Evolutionary conservation across 371 early-diverging fungal genomes (phyloP).

Genomic region (Mortierella sp.): DNA sequence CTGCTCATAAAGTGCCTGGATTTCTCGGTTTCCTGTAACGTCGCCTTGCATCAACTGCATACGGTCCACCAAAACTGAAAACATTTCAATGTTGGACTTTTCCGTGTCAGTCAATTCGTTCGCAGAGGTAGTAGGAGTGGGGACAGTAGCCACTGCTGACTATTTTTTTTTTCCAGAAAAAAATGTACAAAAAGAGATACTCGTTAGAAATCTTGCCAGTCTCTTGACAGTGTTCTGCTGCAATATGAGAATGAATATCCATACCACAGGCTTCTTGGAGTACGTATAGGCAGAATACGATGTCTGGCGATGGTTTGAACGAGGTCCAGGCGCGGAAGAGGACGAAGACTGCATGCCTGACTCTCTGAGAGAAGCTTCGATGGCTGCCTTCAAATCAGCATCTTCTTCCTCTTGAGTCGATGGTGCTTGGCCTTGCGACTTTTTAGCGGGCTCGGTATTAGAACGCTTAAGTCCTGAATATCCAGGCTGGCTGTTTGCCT

Average conservation of each 20-base stretch:
- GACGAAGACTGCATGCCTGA: constrained; percentile 33
- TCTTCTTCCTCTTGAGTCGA: constrained; percentile 74
- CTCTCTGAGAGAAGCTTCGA: constrained; percentile 91
- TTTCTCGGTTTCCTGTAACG: constrained; percentile 71
- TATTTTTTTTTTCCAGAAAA: too few species aligned
- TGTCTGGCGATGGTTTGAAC: constrained; percentile 18
- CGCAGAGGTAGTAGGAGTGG: constrained; percentile 1
- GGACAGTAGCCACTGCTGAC: not conserved
- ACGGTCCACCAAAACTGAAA: constrained; percentile 73
- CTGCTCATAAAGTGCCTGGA: constrained; percentile 75
- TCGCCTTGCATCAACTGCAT: constrained; percentile 67
- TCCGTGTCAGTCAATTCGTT: constrained; percentile 67
- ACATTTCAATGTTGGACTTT: constrained; percentile 77
- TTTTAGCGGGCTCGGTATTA: not conserved
- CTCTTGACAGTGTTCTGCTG: too few species aligned
- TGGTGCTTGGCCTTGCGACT: not conserved
- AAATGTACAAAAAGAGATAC: not conserved
- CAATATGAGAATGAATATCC: not conserved
- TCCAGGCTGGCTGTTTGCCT: constrained; percentile 64
- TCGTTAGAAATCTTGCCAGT: not conserved
- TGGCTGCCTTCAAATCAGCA: constrained; percentile 90
- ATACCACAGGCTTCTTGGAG: constrained; percentile 25
- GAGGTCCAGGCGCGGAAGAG: not conserved
- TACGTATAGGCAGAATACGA: constrained; percentile 38
- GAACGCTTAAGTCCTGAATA: constrained; percentile 25